Evolutionary conservation across 805 yeast genomes (phyloP), one percentile per base, ranked within the genome.

Genomic region (Yamadazyma ubonensis): DNA sequence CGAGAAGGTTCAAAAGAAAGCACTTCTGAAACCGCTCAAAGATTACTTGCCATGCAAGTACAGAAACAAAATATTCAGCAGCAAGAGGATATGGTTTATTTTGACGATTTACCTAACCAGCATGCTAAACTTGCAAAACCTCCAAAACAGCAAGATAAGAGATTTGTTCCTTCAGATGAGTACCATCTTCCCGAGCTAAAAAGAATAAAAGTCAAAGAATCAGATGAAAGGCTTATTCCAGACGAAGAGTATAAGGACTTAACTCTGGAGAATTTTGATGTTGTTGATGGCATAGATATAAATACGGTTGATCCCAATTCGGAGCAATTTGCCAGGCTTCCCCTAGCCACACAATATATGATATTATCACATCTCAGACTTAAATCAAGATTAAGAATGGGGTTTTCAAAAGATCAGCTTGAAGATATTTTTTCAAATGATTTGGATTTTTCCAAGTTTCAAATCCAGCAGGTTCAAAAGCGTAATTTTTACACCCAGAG

Each of bases 381-480:
- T 18, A 75, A 88, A 45, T 90, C 97, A 0, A 67, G 99, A 42
- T 73, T 93, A 57, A 79, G 99, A 65, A 83, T 93, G 96, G 99
- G 99, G 1, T 90, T 86, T 55, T 72, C 91, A 0, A 86, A 89
- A 42, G 89, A 86, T n/a, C 97, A 93, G 54, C 67, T 93, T 25
- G 86, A 86, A 48, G 66, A 76, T 4, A 65, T 88, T 39, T 93
- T 91, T 52, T 95, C 96, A 0, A 73, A 86, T 52, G 79, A 90
- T 38, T 73, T 86, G 78, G 96, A 89, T 44, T 93, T 93, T 53
- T 89, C 97, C 12, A 82, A 76, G 51, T 93, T 93, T 59, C 99
- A 93, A 59, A 86, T 93, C 45, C 81, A 86, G 51, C 86, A 91
- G 77, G 98, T 93, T 1, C 85, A 87, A 50, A 88, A 88, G 57